Evolutionary conservation across 2,329 filamentous ascomycete genomes (phyloP).

Genomic region (Beauveria scarabaeidicola): DNA sequence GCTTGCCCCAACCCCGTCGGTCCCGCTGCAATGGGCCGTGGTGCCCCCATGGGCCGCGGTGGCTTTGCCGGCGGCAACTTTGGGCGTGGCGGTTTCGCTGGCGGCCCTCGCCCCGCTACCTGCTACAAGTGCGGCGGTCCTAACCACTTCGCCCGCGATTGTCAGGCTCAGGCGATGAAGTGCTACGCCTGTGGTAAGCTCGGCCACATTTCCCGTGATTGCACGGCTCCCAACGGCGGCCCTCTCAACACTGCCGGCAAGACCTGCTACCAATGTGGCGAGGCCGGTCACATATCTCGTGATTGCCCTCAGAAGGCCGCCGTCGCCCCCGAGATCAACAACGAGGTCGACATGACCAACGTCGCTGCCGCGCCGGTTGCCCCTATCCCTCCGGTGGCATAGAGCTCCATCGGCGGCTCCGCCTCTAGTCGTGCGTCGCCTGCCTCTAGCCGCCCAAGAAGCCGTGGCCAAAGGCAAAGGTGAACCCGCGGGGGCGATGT

Average conservation of each 20-base stretch:
- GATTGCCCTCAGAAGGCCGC: slow-evolving; percentile 73
- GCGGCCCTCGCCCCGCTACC: slow-evolving; percentile 59
- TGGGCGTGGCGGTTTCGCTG: slow-evolving; percentile 65
- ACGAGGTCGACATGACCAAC: slow-evolving; percentile 35
- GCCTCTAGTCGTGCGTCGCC: slow-evolving; percentile 7
- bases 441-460: background rate
- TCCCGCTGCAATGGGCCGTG: slow-evolving; percentile 50
- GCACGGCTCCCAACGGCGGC: slow-evolving; percentile 92
- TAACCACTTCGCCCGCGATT: slow-evolving; percentile 97
- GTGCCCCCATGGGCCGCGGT: slow-evolving; percentile 61
- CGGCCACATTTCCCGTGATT: slow-evolving; percentile 87
- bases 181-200: slow-evolving; percentile 96
- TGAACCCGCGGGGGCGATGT: background rate
- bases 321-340: slow-evolving; percentile 39
- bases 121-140: slow-evolving; percentile 75
- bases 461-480: background rate
- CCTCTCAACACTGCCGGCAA: slow-evolving; percentile 93
- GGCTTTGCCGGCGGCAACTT: slow-evolving; percentile 52
- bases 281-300: slow-evolving; percentile 91
- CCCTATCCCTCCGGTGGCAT: slow-evolving; percentile 33
- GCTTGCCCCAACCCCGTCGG: slow-evolving; percentile 72
- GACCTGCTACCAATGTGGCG: slow-evolving; percentile 96
- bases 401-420: slow-evolving; percentile 13
- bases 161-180: slow-evolving; percentile 97
- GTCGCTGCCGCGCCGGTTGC: slow-evolving; percentile 38